These are phyloP conservation scores for Cryptococcus jaspeensis DNA, from an alignment of 1,284 basidiomycete species.

Conservation along the genomic window DNA sequence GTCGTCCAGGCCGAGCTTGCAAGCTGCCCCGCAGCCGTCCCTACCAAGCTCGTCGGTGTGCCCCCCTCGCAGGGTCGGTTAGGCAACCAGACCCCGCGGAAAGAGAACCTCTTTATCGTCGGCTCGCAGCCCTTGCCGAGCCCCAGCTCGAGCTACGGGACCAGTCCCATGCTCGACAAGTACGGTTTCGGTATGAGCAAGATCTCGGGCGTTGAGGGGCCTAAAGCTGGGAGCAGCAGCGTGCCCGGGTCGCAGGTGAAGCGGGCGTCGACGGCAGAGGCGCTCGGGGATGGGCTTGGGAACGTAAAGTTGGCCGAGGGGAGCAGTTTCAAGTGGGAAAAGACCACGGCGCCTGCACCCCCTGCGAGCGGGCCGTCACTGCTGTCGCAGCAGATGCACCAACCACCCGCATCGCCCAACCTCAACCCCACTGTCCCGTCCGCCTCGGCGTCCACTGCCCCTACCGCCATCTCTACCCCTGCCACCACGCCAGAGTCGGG, in stretches of 20 bases:
- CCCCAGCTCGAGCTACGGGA: constrained; percentile 71
- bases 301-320: constrained; percentile 62
- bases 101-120: constrained; percentile 85
- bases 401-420: constrained; percentile 25
- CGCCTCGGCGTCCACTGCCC: constrained; percentile 30
- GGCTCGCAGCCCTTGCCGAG: constrained; percentile 87
- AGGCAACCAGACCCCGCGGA: constrained; percentile 94
- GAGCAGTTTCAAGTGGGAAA: constrained; percentile 59
- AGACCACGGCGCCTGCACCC: constrained; percentile 50
- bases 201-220: constrained; percentile 47
- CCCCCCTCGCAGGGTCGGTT: constrained; percentile 91
- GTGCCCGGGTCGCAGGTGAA: constrained; percentile 9
- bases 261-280: constrained; percentile 57
- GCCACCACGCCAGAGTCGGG: constrained; percentile 47
- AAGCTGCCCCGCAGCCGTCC: constrained; percentile 59
- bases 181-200: constrained; percentile 89
- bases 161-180: constrained; percentile 80
- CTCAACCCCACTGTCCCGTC: constrained; percentile 14
- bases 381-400: constrained; percentile 72
- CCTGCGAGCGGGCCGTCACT: constrained; percentile 67
- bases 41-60: constrained; percentile 83
- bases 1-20: constrained; percentile 87
- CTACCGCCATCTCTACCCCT: constrained; percentile 44
- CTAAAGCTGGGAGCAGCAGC: constrained; percentile 16
- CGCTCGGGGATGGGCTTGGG: constrained; percentile 58